Percentiles rank a stretch among this genome's conserved stretches.
phyloP scores from a whole-genome alignment of 2,329 filamentous ascomycete genomes.

The Huntiella moniliformis region DNA sequence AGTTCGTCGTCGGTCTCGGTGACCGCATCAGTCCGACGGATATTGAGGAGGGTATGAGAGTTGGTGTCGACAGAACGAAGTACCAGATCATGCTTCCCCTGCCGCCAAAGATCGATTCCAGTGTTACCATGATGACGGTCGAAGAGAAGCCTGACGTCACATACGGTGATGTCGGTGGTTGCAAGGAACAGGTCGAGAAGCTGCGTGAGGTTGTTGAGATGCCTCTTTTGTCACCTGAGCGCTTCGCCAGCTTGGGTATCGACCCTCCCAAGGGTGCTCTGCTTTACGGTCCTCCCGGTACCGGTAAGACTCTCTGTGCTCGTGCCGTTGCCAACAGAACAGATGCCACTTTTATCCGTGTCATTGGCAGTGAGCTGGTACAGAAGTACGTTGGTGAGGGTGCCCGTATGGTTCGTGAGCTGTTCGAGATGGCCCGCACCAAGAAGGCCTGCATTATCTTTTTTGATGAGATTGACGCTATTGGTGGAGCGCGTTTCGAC shows the following conservation, averaged over 20 bases:
- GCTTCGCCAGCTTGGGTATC: conserved; percentile 96
- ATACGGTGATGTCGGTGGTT: conserved; percentile 94
- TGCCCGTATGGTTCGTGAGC: conserved; percentile 91
- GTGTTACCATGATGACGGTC: conserved; percentile 99
- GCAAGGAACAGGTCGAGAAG: conserved; percentile 99
- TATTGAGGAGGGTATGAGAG: conserved; percentile 98
- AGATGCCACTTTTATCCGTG: conserved; percentile 94
- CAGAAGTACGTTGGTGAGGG: conserved; percentile 99
- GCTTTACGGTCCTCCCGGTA: conserved; percentile 90
- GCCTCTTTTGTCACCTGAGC: conserved; percentile 86
- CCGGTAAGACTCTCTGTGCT: conserved; percentile 96
- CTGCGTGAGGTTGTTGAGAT: conserved; percentile 96
- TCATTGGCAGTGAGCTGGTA: conserved; percentile 92
- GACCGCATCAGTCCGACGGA: conserved; percentile 94
- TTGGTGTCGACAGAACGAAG: conserved; percentile 96
- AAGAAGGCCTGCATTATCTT: conserved; percentile 99
- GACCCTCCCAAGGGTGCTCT: conserved; percentile 95
- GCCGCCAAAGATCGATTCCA: conserved; percentile 95
- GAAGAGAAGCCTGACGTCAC: conserved; percentile 99
- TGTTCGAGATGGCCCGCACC: conserved; percentile 97
- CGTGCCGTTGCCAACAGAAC: conserved; percentile 95
- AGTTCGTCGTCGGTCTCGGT: conserved; percentile 95
- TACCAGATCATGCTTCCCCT: conserved; percentile 95
- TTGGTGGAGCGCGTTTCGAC: conserved; percentile 89
- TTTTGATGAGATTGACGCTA: conserved; percentile 83